Percentiles rank a stretch among this genome's conserved stretches.
phyloP scores from a whole-genome alignment of 805 yeast genomes.

The Metschnikowia corniflorae region DNA sequence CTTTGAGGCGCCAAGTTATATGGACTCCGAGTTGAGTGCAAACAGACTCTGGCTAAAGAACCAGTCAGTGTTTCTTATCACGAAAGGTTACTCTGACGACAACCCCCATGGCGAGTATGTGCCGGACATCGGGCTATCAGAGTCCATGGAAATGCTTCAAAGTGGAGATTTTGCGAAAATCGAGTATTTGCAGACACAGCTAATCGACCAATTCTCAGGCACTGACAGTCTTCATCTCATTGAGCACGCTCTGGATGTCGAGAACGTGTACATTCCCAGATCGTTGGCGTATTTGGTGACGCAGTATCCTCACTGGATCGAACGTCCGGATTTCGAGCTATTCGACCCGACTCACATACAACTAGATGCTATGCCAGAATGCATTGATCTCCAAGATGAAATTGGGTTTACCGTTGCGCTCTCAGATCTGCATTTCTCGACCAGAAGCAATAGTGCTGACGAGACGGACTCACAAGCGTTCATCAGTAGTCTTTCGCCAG shows the following conservation, averaged over 20 bases:
- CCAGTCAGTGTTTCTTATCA: constrained; percentile 4
- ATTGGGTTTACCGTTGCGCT: constrained; percentile 4
- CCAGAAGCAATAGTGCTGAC: neutral
- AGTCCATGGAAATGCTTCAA: constrained; percentile 5
- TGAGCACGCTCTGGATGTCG: constrained; percentile 8
- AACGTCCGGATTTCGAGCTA: constrained; percentile 2
- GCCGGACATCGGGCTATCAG: constrained; percentile 5
- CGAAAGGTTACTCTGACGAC: constrained; percentile 5
- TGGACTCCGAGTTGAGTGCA: constrained; percentile 13
- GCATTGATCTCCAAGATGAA: constrained; percentile 6
- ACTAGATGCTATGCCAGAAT: constrained; percentile 3
- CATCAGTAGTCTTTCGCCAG: constrained; percentile 1
- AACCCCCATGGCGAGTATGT: constrained; percentile 16
- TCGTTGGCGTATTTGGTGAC: constrained; percentile 1
- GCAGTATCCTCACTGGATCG: constrained; percentile 9
- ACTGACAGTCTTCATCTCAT: constrained; percentile 3
- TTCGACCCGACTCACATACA: constrained; percentile 6
- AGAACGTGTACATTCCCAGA: constrained; percentile 9
- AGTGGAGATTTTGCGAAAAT: neutral
- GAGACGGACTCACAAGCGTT: neutral
- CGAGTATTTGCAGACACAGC: neutral
- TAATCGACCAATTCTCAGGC: neutral
- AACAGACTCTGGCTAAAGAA: constrained; percentile 12
- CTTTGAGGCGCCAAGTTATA: constrained; percentile 8
- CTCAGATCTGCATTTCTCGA: neutral